phyloP scores from a whole-genome alignment of 2,329 filamentous ascomycete genomes.

The Biscogniauxia marginata region DNA sequence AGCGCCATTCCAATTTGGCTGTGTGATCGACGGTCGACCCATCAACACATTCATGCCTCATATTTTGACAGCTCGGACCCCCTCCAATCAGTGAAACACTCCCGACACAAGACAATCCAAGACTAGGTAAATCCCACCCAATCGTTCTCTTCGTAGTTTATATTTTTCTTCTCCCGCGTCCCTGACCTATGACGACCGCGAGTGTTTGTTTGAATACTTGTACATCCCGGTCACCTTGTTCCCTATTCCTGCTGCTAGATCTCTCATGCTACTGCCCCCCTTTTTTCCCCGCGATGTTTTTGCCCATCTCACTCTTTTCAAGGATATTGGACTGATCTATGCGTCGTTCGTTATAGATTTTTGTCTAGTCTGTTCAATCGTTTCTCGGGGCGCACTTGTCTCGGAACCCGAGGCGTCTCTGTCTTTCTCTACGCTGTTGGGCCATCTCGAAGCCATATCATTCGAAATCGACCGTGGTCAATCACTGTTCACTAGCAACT shows the following conservation, averaged over 20 bases:
- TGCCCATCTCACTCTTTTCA: conserved; percentile 6
- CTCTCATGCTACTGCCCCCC: conserved; percentile 1
- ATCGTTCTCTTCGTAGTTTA: conserved; percentile 8
- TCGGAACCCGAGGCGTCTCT: neutral
- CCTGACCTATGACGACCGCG: neutral
- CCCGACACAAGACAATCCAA: conserved; percentile 24
- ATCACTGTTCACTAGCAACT: conserved; percentile 9
- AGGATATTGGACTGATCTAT: conserved; percentile 12
- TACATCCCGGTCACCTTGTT: conserved; percentile 5
- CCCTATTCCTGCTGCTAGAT: neutral
- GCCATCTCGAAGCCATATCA: neutral
- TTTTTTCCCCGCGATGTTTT: neutral
- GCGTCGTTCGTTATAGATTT: conserved; percentile 6
- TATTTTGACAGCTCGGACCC: conserved; percentile 18
- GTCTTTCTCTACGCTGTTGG: neutral
- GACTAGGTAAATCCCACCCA: conserved; percentile 22
- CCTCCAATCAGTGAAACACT: conserved; percentile 28
- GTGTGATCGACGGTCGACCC: conserved; percentile 26
- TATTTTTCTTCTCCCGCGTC: conserved; percentile 7
- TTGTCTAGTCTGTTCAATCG: neutral
- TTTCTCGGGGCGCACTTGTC: neutral
- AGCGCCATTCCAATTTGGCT: conserved; percentile 13
- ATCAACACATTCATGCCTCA: conserved; percentile 23
- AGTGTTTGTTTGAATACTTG: neutral
- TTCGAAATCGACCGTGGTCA: conserved; percentile 14